Evolutionary conservation across 768 basidiomycete species (phyloP), one percentile per base, ranked within the genome.

Genomic region (Termitomyces sp.): DNA sequence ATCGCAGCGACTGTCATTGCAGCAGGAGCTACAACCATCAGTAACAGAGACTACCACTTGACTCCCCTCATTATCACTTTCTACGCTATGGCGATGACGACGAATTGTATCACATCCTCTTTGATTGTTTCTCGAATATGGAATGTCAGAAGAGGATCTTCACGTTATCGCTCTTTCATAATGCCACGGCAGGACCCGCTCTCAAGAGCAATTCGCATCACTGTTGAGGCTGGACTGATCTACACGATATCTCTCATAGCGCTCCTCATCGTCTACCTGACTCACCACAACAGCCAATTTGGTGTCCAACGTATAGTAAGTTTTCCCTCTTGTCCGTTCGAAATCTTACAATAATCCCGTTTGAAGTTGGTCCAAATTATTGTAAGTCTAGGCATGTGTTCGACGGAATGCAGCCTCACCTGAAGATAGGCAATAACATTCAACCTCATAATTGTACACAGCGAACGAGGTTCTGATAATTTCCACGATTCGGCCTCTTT

Each of bases 51-150:
- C 20, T 51, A 29, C 22, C 31, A 27, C 16, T 29, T 61, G 22
- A 39, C 51, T 10, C 52, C 63, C n/a, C 54, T 59, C 14, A 41
- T 57, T 16, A 37, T 58, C 31, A 46, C 55, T 10, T 54, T 59
- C 29, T 57, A 59, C n/a, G 55, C 53, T 9, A 39, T 61, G 31
- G 61, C 60, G 4, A 55, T 63, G 42, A 49, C 34, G 20, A 58
- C 58, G 5, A 61, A 63, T 37, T 43, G 55, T 12, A 18, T 59
- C 32, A 58, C 63, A 14, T 59, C 60, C 5, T 46, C 60, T 9
- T 58, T 63, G 24, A 63, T 63, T 14, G 63, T 61, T 24, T 43
- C 34, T 46, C 58, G 60, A 13, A 63, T 63, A 32, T 61, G 58
- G 60, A 52, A 47, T 9, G 60, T 63, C 9, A 58, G 53, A 27